Percentiles rank a stretch among this genome's conserved stretches.
Conservation (phyloP, 2,329 filamentous ascomycete genomes). For the Monilinia fructicola region DNA sequence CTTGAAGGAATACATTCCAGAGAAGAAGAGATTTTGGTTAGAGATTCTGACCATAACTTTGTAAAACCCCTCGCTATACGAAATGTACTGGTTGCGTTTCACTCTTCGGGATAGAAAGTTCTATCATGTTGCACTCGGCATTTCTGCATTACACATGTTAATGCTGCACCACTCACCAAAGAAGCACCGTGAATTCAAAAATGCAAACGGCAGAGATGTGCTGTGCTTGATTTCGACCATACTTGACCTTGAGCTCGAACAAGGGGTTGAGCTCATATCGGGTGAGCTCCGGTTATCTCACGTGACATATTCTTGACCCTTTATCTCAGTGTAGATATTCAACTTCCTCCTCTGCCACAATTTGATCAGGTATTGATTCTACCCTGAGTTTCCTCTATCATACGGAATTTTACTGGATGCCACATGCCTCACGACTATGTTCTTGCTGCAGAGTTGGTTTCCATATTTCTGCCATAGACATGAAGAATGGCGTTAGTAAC, state of each 20-base stretch:
- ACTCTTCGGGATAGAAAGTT: not conserved
- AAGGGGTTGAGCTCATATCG: not conserved
- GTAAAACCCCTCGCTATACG: not conserved
- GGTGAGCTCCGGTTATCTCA: not conserved
- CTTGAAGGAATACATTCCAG: not conserved
- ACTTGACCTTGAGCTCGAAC: too few relatives aligned
- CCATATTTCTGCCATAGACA: not conserved
- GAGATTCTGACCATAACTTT: not conserved
- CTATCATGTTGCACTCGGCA: constrained; percentile 4
- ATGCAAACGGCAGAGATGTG: not conserved
- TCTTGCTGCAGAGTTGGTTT: not conserved
- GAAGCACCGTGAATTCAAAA: not conserved
- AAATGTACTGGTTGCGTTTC: constrained; percentile 16
- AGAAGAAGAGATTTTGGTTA: constrained; percentile 11
- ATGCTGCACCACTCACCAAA: not conserved
- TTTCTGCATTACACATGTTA: not conserved
- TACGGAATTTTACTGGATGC: not conserved
- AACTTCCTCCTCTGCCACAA: not conserved
- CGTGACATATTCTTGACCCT: not conserved
- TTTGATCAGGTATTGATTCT: not conserved
- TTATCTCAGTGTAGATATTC: not conserved
- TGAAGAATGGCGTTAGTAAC: not conserved
- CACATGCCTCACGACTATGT: not conserved
- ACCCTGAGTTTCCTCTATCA: not conserved
- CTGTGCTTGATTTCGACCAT: not conserved